Conservation (phyloP, 768 basidiomycete species). For the Boletus sp. region DNA sequence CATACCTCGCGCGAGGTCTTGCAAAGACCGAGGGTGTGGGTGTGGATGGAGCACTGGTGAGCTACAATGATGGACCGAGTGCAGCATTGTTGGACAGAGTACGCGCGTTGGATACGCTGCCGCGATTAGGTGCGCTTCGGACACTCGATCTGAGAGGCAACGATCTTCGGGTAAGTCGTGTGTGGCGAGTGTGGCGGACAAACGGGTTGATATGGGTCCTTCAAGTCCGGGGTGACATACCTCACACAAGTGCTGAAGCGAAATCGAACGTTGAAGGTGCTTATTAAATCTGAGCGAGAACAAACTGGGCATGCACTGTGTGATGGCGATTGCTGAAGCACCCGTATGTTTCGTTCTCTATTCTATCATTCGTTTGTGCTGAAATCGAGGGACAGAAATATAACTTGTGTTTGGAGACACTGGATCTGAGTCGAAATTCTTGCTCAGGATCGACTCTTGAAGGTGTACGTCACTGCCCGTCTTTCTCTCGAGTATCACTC, state of each 20-base stretch:
- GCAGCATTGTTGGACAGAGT: too few relatives aligned
- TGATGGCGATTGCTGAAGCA: slow-evolving; percentile 84
- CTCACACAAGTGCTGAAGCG: slow-evolving; percentile 95
- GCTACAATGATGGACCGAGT: too few relatives aligned
- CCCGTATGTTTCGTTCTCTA: slow-evolving; percentile 50
- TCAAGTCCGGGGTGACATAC: slow-evolving; percentile 75
- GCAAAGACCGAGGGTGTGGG: slow-evolving; percentile 1
- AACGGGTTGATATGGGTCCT: too few relatives aligned
- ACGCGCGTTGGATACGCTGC: too few relatives aligned
- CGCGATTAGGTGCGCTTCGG: too few relatives aligned
- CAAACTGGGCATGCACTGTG: slow-evolving; percentile 79
- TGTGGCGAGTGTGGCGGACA: too few relatives aligned
- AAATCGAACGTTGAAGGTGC: slow-evolving; percentile 90
- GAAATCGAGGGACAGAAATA: too few relatives aligned
- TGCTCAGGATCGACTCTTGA: slow-evolving; percentile 88
- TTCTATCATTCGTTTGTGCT: neutral
- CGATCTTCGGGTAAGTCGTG: too few relatives aligned
- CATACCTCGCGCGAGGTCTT: slow-evolving; percentile 31
- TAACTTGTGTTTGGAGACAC: slow-evolving; percentile 88
- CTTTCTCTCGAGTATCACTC: neutral
- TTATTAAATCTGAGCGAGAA: slow-evolving; percentile 96
- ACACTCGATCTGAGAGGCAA: too few relatives aligned
- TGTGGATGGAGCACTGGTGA: neutral
- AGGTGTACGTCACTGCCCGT: slow-evolving; percentile 58
- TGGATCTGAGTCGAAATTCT: slow-evolving; percentile 91